Base-by-base conservation (phyloP, 495 filamentous ascomycete genomes). In the Diplogelasinospora grovesii region DNA sequence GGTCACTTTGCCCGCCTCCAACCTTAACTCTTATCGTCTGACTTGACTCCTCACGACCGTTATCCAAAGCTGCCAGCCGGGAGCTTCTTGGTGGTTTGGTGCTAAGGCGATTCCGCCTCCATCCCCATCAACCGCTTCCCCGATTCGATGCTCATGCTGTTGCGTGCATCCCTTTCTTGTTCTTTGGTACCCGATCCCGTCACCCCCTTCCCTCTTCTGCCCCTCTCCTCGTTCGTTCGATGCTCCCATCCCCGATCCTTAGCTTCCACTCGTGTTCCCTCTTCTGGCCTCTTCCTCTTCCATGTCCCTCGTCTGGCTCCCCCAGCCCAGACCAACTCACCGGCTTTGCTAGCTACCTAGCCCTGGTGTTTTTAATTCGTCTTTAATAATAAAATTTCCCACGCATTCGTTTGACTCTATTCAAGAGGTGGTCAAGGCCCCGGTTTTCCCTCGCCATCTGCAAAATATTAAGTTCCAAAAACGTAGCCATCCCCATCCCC, bases 321-420 rank as follows among this genome's bases (percentile, higher is more conserved):
- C 40, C 43, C 56, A 45, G 42, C 39, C 49, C 44, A 45, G 43
- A 43, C 49, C 52, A 20, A 32, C 31, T 22, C 36, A 22, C 36
- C 13, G 22, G 21, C 22, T 46, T 13, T 22, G 29, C 29, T 32
- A n/a, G 29, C 37, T 38, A 36, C 39, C 36, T 41, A 43, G 45
- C 40, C 46, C 48, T 61, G 58, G 58, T 61, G 61, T 68, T 63
- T 63, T 62, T 65, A 63, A 70, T 68, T 65, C 63, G 63, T 53
- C 36, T 65, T 65, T 55, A 61, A 56, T 59, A 60, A 63, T 58
- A 60, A 65, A 65, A 44, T 56, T 56, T 63, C 56, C 55, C 59
- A 56, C 54, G 57, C 50, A 59, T 60, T 50, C 64, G 51, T 37
- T 65, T 59, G 59, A 61, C 60, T 61, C 50, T 64, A 57, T 59